Percentiles rank a stretch among this genome's conserved stretches.
phyloP scores from a whole-genome alignment of 2,329 filamentous ascomycete species.

The Alternaria arborescens region DNA sequence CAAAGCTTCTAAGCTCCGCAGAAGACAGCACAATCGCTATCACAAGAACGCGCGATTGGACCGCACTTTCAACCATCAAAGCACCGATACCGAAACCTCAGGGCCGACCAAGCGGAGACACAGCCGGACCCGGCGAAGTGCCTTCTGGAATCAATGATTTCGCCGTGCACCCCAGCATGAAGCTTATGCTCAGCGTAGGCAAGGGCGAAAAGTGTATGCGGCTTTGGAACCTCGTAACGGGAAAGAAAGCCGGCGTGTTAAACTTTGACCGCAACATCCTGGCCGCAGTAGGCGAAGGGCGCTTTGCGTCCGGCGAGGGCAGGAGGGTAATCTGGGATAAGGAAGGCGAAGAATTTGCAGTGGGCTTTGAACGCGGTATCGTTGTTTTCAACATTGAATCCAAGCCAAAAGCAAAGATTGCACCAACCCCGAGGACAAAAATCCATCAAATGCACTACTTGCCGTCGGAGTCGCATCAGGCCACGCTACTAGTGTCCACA shows the following conservation, averaged over 20 bases:
- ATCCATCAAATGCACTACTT: slow-evolving; percentile 84
- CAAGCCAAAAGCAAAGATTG: slow-evolving; percentile 76
- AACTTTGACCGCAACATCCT: slow-evolving; percentile 81
- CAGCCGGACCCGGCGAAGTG: slow-evolving; percentile 79
- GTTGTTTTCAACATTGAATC: slow-evolving; percentile 90
- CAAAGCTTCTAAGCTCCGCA: slow-evolving; percentile 85
- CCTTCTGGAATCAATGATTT: slow-evolving; percentile 95
- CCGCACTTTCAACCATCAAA: slow-evolving; percentile 85
- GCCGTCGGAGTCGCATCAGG: slow-evolving; percentile 57
- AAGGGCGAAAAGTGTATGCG: slow-evolving; percentile 91
- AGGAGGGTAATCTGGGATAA: slow-evolving; percentile 81
- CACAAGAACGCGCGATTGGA: slow-evolving; percentile 88
- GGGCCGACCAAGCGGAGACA: slow-evolving; percentile 88
- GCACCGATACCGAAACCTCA: slow-evolving; percentile 82
- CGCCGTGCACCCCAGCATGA: slow-evolving; percentile 94
- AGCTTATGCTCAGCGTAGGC: slow-evolving; percentile 92
- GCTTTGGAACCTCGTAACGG: slow-evolving; percentile 95
- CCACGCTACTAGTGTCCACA: slow-evolving; percentile 79
- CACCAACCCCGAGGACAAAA: slow-evolving; percentile 75
- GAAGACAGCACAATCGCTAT: slow-evolving; percentile 94
- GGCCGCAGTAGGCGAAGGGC: slow-evolving; percentile 76
- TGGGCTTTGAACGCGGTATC: slow-evolving; percentile 86
- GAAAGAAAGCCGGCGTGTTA: slow-evolving; percentile 91
- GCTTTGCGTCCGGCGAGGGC: slow-evolving; percentile 82
- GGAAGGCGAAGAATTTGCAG: slow-evolving; percentile 81